phyloP scores from a whole-genome alignment of 2,329 filamentous ascomycete genomes.

The Sordariomycetes sp. region DNA sequence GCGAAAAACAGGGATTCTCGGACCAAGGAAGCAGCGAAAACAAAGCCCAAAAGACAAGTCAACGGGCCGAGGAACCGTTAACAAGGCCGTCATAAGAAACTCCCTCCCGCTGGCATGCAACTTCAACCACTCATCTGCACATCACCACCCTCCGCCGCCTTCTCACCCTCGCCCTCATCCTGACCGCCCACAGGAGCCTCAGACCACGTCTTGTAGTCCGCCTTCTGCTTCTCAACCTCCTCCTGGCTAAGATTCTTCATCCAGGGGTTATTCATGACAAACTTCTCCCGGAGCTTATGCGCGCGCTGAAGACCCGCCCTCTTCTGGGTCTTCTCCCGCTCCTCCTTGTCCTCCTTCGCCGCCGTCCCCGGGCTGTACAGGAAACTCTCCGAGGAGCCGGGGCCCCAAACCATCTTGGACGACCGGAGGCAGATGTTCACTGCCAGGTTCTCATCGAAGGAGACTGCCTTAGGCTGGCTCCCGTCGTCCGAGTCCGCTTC shows the following conservation, averaged over 20 bases:
- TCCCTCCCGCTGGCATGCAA: neutral
- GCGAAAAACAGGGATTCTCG: too few species aligned
- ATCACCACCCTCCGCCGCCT: constrained; percentile 8
- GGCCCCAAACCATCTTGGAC: constrained; percentile 67
- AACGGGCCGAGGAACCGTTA: neutral
- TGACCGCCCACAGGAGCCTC: constrained; percentile 15
- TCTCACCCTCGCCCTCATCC: neutral
- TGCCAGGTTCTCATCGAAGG: constrained; percentile 53
- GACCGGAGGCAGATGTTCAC: constrained; percentile 66
- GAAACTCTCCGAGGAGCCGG: constrained; percentile 56
- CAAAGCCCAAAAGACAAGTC: neutral
- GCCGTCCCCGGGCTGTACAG: constrained; percentile 58
- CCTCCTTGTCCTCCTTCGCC: constrained; percentile 49
- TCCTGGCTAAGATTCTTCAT: constrained; percentile 69
- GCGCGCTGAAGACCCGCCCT: constrained; percentile 48
- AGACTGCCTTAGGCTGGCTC: constrained; percentile 43
- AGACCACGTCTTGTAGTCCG: constrained; percentile 42
- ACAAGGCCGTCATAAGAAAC: neutral
- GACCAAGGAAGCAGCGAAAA: too few species aligned
- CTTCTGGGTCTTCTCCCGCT: constrained; percentile 37
- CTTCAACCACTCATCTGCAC: constrained; percentile 8
- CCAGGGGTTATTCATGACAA: constrained; percentile 70
- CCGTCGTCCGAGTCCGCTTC: constrained; percentile 53
- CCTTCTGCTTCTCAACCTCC: constrained; percentile 61
- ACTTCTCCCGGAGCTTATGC: constrained; percentile 61